These are phyloP conservation scores for Sclerotinia spermophila DNA, from an alignment of 2,329 filamentous ascomycete species.

Conservation along the genomic window DNA sequence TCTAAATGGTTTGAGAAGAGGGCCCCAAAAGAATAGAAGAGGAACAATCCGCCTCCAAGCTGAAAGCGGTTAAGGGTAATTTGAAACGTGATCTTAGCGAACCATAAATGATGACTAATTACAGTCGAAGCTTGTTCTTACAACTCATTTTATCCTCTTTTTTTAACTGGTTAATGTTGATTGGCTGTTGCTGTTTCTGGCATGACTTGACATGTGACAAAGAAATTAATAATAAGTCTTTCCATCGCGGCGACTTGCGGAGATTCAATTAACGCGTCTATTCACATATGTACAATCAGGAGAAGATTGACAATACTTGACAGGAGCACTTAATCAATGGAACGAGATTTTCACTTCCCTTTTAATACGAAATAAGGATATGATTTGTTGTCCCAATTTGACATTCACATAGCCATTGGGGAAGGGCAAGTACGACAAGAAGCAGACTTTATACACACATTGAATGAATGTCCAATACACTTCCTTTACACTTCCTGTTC, in stretches of 20 bases:
- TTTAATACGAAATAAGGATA: background rate
- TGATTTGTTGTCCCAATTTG: background rate
- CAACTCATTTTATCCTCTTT: background rate
- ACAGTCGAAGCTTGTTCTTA: background rate
- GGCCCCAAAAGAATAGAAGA: constrained; percentile 10
- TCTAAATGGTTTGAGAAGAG: constrained; percentile 15
- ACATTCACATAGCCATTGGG: background rate
- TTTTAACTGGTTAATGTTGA: background rate
- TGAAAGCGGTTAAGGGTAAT: constrained; percentile 7
- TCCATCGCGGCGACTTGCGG: background rate
- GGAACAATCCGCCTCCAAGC: constrained; percentile 11
- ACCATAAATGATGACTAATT: background rate
- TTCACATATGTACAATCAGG: background rate
- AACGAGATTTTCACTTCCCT: background rate
- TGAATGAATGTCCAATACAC: background rate
- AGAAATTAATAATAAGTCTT: background rate
- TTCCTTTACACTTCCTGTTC: background rate
- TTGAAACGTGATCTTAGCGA: constrained; percentile 13
- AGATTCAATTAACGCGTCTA: constrained; percentile 7
- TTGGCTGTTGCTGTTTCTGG: background rate
- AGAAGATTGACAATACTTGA: background rate
- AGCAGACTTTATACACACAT: background rate
- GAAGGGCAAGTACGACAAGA: background rate
- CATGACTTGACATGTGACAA: background rate
- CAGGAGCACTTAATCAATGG: background rate